Evolutionary conservation across 352 stramenopile genomes (phyloP).

Genomic region (Phytophthora citricola): DNA sequence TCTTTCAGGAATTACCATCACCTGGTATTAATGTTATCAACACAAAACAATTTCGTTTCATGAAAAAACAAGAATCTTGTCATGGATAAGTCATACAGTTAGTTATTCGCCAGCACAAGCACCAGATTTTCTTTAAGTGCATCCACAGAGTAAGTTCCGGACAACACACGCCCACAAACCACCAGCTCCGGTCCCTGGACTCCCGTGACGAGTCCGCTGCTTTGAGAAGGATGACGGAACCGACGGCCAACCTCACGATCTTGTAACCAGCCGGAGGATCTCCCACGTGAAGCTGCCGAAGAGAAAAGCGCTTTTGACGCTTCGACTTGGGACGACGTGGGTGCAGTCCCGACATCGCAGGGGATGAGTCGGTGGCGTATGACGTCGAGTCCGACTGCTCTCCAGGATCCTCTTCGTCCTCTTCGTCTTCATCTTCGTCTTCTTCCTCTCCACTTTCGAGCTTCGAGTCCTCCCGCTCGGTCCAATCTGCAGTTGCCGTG

Average conservation of each 20-base stretch:
- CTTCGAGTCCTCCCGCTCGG: constrained; percentile 27
- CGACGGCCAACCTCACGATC: constrained; percentile 22
- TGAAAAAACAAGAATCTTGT: neutral
- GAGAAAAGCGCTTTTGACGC: constrained; percentile 22
- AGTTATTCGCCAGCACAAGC: neutral
- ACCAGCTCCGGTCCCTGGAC: constrained; percentile 12
- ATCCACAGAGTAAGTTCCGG: constrained; percentile 40
- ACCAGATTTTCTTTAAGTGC: constrained; percentile 18
- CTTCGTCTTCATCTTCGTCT: constrained; percentile 38
- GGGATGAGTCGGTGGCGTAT: constrained; percentile 34
- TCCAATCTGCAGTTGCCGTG: constrained; percentile 39
- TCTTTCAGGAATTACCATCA: constrained; percentile 1
- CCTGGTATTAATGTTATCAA: constrained; percentile 30
- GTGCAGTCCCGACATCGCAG: constrained; percentile 31
- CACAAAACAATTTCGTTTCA: constrained; percentile 14
- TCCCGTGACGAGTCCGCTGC: constrained; percentile 11
- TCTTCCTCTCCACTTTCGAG: constrained; percentile 34
- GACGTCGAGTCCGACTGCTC: constrained; percentile 39
- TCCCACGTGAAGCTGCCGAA: constrained; percentile 22
- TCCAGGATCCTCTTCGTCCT: constrained; percentile 26
- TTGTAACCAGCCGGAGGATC: constrained; percentile 9
- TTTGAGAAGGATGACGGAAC: constrained; percentile 30
- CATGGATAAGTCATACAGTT: too few relatives aligned
- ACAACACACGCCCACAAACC: constrained; percentile 33
- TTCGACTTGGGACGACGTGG: constrained; percentile 23